A percentile compares a stretch with the other conserved stretches of the same genome.
Conservation (phyloP, 208 protist species). For the Crithidia sp. region DNA sequence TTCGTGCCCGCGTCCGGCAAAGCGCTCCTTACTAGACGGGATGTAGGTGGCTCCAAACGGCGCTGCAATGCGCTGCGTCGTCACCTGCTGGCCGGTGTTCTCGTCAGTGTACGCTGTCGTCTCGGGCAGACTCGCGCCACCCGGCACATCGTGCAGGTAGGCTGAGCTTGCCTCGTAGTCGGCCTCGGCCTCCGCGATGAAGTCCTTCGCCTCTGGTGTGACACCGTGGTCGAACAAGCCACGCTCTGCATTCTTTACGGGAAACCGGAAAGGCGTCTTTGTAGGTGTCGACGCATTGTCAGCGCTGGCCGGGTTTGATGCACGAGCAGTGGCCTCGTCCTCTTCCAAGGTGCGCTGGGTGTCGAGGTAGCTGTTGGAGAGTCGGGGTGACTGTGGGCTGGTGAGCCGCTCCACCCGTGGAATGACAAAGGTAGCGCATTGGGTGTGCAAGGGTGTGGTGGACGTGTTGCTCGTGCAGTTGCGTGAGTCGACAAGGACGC, state of each 20-base stretch:
- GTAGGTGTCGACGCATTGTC: neutral
- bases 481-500: neutral
- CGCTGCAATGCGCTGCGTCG: constrained; percentile 49
- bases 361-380: constrained; percentile 27
- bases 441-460: neutral
- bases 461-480: neutral
- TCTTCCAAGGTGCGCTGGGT: neutral
- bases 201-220: constrained; percentile 50
- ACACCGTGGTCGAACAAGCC: constrained; percentile 76
- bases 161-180: constrained; percentile 67
- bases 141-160: constrained; percentile 48
- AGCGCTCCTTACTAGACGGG: constrained; percentile 64
- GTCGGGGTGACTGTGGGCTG: constrained; percentile 9
- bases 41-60: constrained; percentile 78
- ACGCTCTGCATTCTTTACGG: constrained; percentile 57
- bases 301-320: neutral
- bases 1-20: constrained; percentile 47
- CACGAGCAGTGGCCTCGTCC: no score
- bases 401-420: constrained; percentile 46
- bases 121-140: constrained; percentile 26
- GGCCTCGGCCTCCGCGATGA: constrained; percentile 74
- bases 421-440: constrained; percentile 27
- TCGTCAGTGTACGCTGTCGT: constrained; percentile 36
- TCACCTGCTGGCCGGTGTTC: constrained; percentile 31
- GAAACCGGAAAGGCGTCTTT: constrained; percentile 40